phyloP scores from a whole-genome alignment of 129 eudicot genomes.

The Pittosporum tobira region DNA sequence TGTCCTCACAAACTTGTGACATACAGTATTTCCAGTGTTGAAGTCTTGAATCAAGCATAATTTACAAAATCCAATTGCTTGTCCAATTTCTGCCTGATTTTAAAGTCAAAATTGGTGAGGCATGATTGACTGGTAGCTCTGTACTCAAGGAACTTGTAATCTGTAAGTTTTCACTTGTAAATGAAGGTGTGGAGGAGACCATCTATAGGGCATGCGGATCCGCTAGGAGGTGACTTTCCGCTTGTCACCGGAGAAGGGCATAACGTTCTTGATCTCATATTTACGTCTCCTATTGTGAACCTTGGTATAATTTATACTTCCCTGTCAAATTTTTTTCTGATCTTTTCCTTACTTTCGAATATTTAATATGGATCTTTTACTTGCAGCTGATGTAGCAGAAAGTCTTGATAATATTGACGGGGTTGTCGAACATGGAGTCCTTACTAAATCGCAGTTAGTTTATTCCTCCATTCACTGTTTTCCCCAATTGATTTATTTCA shows the following conservation, averaged over 20 bases:
- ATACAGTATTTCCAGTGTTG: no score
- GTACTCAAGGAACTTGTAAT: background rate
- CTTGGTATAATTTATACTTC: conserved; percentile 35
- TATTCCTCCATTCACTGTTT: background rate
- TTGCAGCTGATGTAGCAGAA: conserved; percentile 53
- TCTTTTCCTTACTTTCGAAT: conserved; percentile 4
- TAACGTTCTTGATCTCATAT: conserved; percentile 56
- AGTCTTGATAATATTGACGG: conserved; percentile 41
- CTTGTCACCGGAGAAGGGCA: conserved; percentile 54
- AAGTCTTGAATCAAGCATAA: no score
- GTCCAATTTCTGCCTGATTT: background rate
- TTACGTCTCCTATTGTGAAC: conserved; percentile 52
- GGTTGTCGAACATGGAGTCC: conserved; percentile 56
- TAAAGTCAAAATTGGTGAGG: background rate
- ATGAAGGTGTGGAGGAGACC: conserved; percentile 70
- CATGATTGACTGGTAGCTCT: background rate
- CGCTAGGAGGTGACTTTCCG: conserved; percentile 56
- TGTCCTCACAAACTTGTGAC: no score
- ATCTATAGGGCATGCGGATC: conserved; percentile 55
- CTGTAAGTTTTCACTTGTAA: conserved; percentile 4
- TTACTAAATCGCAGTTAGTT: conserved; percentile 45
- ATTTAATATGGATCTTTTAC: background rate
- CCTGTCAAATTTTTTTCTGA: background rate
- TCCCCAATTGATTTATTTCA: background rate
- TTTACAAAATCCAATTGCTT: background rate